Evolutionary conservation across 73 alveolate species (phyloP), one percentile per base, ranked within the genome.

Genomic region (Effrenium voratum): DNA sequence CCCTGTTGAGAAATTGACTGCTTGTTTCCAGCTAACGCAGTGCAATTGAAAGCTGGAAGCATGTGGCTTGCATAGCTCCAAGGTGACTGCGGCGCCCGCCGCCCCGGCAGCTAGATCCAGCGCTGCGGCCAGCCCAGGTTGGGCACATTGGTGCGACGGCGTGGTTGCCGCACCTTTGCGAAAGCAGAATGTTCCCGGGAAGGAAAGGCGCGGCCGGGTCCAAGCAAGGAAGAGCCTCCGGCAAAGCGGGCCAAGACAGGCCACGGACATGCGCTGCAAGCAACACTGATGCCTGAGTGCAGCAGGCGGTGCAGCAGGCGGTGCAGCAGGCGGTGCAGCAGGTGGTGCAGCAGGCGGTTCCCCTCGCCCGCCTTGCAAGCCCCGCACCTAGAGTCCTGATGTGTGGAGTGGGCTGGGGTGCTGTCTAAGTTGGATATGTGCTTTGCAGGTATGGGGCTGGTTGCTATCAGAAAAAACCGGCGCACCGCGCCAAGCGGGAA

Each of bases 361-460:
- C n/a, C 40, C 40, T 34, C 93, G 93, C 32, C 45, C 59, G 93
- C 93, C 93, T 6, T 82, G 93, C 76, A 82, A 82, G 93, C 52
- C 46, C n/a, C 49, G 91, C 34, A 43, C 91, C 32, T 30, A 80
- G 32, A 66, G 28, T 1, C 52, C 52, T 75, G 38, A n/a, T 75
- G 52, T 49, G 4, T n/a, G 1, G 57, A 32, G 45, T 34, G 43
- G 24, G 84, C 50, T 46, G 40, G 40, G n/a, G 44, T n/a, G 49
- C 19, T 19, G 45, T 76, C 40, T 63, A 28, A 63, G 26, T 2
- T 63, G 12, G 43, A 63, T 63, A 28, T 63, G 26, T 63, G 30
- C 36, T 73, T 36, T 13, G 43, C n/a, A 84, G 93, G 93, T 86
- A 86, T 86, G 94, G 94, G 24, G 94, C 94, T 40, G 94, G 94